Evolutionary conservation across 2,329 filamentous ascomycete genomes (phyloP).

Genomic region (Monilinia laxa): DNA sequence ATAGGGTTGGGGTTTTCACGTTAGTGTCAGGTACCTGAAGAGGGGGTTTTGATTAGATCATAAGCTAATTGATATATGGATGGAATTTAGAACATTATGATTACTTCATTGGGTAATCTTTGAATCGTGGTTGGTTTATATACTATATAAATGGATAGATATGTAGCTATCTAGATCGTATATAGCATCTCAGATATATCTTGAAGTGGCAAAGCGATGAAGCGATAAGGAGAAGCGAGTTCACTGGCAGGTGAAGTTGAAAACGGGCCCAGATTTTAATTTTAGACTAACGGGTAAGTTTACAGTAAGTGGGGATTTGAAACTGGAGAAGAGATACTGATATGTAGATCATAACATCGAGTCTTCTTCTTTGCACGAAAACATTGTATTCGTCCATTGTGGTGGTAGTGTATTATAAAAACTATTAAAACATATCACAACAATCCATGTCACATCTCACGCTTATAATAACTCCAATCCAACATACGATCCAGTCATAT

Average conservation of each 20-base stretch:
- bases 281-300: too few relatives aligned
- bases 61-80: too few relatives aligned
- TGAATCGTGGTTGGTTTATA: too few relatives aligned
- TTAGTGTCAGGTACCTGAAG: conserved; percentile 13
- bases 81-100: too few relatives aligned
- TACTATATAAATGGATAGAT: too few relatives aligned
- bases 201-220: too few relatives aligned
- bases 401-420: background rate
- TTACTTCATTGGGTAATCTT: too few relatives aligned
- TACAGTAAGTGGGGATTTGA: background rate
- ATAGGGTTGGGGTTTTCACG: background rate
- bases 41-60: background rate
- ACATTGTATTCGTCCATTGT: background rate
- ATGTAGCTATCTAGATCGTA: too few relatives aligned
- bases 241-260: background rate
- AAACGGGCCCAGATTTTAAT: background rate
- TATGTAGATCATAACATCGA: too few relatives aligned
- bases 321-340: background rate
- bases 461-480: background rate
- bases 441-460: background rate
- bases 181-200: too few relatives aligned
- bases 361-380: background rate
- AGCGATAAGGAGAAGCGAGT: too few relatives aligned
- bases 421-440: background rate
- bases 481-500: conserved; percentile 26